These are phyloP conservation scores for Starmera dryadoides DNA, from an alignment of 805 yeast genomes.

Conservation along the genomic window DNA sequence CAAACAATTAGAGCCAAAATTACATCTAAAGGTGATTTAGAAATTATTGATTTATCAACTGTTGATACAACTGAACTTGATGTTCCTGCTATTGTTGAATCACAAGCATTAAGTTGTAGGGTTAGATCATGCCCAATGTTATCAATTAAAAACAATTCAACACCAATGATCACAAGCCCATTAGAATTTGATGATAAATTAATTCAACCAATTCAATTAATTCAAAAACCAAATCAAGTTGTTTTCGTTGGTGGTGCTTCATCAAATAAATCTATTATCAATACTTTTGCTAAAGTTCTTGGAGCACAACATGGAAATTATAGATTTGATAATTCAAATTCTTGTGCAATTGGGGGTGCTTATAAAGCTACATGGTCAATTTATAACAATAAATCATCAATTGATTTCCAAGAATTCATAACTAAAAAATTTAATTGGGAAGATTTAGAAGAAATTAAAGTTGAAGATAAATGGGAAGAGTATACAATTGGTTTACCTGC, in stretches of 20 bases:
- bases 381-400: conserved; percentile 11
- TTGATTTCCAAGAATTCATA: conserved; percentile 37
- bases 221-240: conserved; percentile 54
- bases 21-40: conserved; percentile 20
- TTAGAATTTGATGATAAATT: conserved; percentile 28
- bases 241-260: conserved; percentile 89
- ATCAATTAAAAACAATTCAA: conserved; percentile 22
- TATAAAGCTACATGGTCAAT: conserved; percentile 74
- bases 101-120: conserved; percentile 82
- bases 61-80: conserved; percentile 59
- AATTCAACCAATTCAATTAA: conserved; percentile 10
- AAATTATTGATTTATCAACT: conserved; percentile 35
- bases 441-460: conserved; percentile 21
- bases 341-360: conserved; percentile 91
- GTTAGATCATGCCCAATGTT: conserved; percentile 74
- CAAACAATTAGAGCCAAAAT: conserved; percentile 49
- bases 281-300: conserved; percentile 60
- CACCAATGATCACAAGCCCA: not conserved
- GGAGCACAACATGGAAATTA: conserved; percentile 56
- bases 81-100: conserved; percentile 72
- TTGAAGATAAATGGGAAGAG: conserved; percentile 21
- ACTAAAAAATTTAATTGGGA: conserved; percentile 41
- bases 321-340: conserved; percentile 73
- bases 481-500: conserved; percentile 24
- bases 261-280: conserved; percentile 59